These are phyloP conservation scores for Naematelia aurantialba DNA, from an alignment of 768 basidiomycete genomes.

Conservation along the genomic window DNA sequence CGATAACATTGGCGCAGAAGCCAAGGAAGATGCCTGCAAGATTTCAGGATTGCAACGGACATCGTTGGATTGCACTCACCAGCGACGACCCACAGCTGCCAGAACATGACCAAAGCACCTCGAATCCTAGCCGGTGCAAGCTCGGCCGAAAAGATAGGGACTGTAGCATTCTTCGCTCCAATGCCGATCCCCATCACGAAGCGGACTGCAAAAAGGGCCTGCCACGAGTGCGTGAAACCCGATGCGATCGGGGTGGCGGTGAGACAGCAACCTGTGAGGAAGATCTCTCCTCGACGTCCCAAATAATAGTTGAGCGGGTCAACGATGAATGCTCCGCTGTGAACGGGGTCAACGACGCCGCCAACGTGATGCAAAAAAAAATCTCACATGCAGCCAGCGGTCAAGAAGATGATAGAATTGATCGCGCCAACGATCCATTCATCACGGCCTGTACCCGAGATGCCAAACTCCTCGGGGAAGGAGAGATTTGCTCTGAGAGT, in stretches of 20 bases:
- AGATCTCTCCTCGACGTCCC: constrained; percentile 61
- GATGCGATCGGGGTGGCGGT: constrained; percentile 52
- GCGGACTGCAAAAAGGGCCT: constrained; percentile 32
- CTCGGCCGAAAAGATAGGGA: constrained; percentile 70
- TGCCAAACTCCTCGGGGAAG: constrained; percentile 47
- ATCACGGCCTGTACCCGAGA: constrained; percentile 24
- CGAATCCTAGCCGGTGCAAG: constrained; percentile 78
- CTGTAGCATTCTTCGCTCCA: constrained; percentile 52
- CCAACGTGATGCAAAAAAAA: background rate
- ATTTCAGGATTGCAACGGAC: constrained; percentile 10
- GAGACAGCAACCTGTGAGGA: constrained; percentile 54
- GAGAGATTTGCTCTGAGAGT: constrained; percentile 32
- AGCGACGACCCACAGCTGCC: constrained; percentile 56
- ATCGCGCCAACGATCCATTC: constrained; percentile 46
- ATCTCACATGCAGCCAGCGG: constrained; percentile 31
- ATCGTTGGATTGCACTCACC: constrained; percentile 11
- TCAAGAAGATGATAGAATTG: constrained; percentile 39
- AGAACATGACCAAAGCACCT: constrained; percentile 88
- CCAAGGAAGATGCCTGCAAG: constrained; percentile 50
- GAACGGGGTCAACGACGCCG: background rate
- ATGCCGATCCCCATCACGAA: constrained; percentile 45
- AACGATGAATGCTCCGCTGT: constrained; percentile 42
- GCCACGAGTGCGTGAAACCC: constrained; percentile 42
- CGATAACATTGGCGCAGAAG: constrained; percentile 48
- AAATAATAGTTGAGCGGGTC: constrained; percentile 65